phyloP scores from a whole-genome alignment of 306 rosid genomes.

The Sphenostylis stenocarpa region DNA sequence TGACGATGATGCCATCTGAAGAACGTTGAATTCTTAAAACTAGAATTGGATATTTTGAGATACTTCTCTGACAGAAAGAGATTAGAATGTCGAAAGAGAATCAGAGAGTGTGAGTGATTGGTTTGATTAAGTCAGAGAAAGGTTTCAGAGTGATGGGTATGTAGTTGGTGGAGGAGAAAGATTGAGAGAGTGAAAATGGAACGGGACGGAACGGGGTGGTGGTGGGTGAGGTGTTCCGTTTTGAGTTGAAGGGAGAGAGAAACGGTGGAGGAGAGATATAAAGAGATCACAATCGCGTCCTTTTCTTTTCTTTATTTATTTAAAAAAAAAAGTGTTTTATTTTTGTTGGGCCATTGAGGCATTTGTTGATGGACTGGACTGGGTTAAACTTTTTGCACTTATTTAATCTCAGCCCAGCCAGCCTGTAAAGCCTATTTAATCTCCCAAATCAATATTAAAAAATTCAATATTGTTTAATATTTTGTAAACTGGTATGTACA shows the following conservation, averaged over 20 bases:
- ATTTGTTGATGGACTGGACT: background rate
- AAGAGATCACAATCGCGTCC: conserved; percentile 49
- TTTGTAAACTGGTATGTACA: background rate
- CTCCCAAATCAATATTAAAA: background rate
- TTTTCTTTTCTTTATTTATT: background rate
- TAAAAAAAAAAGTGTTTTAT: background rate
- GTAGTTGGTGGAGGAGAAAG: background rate
- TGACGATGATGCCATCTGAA: conserved; percentile 50
- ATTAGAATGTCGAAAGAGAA: background rate
- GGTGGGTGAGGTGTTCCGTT: conserved; percentile 45
- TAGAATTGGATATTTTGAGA: background rate
- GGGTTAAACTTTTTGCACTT: background rate
- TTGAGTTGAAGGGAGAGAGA: conserved; percentile 38
- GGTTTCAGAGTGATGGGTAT: background rate
- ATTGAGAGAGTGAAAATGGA: background rate
- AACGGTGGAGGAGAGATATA: conserved; percentile 44
- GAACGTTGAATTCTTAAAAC: background rate
- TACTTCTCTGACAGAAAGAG: background rate
- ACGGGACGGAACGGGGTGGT: conserved; percentile 42
- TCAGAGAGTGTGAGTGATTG: background rate
- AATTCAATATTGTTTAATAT: background rate
- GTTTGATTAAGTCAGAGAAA: background rate
- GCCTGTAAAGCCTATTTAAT: conserved; percentile 5
- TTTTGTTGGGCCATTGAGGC: background rate
- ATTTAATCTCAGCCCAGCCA: conserved; percentile 8